Conservation (phyloP, 148 eudicot species). For the Oxyria digyna region DNA sequence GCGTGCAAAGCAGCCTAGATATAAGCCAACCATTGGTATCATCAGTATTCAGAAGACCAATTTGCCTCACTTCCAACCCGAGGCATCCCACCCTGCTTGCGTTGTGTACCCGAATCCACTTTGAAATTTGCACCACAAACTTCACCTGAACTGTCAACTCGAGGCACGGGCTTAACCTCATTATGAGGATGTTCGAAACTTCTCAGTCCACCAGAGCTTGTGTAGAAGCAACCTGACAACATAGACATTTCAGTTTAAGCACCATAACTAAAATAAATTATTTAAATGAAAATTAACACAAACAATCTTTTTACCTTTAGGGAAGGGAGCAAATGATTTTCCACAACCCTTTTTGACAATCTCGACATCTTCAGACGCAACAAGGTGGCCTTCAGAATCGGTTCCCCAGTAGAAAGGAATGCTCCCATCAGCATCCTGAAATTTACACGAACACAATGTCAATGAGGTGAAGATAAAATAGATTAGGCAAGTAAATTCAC, state of each 20-base stretch:
- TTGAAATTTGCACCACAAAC: conserved; percentile 78
- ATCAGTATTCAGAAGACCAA: conserved; percentile 65
- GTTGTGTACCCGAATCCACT: conserved; percentile 54
- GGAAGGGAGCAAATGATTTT: conserved; percentile 63
- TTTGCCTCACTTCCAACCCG: conserved; percentile 85
- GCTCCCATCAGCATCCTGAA: conserved; percentile 86
- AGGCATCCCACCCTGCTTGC: conserved; percentile 48
- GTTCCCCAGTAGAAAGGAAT: conserved; percentile 95
- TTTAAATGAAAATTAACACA: background rate
- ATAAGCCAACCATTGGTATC: background rate
- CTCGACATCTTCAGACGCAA: conserved; percentile 56
- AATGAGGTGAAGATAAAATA: background rate
- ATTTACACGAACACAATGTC: background rate
- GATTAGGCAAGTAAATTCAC: background rate
- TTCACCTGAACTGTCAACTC: conserved; percentile 85
- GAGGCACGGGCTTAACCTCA: conserved; percentile 73
- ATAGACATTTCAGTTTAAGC: background rate
- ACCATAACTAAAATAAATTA: no score
- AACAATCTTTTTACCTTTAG: conserved; percentile 37
- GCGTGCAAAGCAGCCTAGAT: background rate
- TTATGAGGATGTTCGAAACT: conserved; percentile 77
- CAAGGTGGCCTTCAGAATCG: conserved; percentile 71
- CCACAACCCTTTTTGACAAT: conserved; percentile 55
- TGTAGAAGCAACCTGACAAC: conserved; percentile 66
- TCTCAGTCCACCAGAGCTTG: conserved; percentile 74